These are phyloP conservation scores for Fomitopsis schrenkii DNA, from an alignment of 1,284 basidiomycete genomes.

Conservation along the genomic window DNA sequence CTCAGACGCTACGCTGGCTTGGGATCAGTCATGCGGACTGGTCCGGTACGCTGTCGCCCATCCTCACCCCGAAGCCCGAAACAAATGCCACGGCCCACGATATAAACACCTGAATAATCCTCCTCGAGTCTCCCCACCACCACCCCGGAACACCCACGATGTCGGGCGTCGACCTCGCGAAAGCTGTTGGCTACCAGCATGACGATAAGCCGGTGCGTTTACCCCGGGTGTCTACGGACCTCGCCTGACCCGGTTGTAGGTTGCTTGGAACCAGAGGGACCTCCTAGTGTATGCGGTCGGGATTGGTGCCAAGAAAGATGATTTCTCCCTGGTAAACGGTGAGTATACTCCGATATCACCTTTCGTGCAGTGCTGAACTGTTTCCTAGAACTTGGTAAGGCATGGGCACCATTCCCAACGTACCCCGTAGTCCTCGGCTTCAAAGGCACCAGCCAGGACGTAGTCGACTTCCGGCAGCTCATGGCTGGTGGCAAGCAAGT, in stretches of 20 bases:
- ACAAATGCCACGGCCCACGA: neutral
- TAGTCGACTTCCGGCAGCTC: slow-evolving; percentile 60
- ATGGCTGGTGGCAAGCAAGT: slow-evolving; percentile 37
- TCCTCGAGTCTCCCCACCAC: neutral
- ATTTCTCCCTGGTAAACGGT: slow-evolving; percentile 63
- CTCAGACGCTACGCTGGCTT: no score
- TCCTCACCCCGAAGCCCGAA: neutral
- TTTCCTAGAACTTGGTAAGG: slow-evolving; percentile 27
- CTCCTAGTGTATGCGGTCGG: slow-evolving; percentile 64
- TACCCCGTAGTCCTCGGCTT: slow-evolving; percentile 48
- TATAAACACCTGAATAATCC: neutral
- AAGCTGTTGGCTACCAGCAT: slow-evolving; percentile 26
- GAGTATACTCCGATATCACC: slow-evolving; percentile 14
- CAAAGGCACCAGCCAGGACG: slow-evolving; percentile 63
- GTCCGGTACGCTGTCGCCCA: neutral
- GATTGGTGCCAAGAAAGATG: slow-evolving; percentile 66
- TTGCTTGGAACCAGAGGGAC: slow-evolving; percentile 70
- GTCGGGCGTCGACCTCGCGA: slow-evolving; percentile 26
- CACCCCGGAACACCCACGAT: no score
- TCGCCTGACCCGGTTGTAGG: slow-evolving; percentile 33
- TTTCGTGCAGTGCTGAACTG: neutral
- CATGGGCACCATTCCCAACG: slow-evolving; percentile 51
- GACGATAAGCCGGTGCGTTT: slow-evolving; percentile 24
- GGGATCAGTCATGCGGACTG: neutral
- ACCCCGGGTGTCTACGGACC: neutral